Evolutionary conservation across 257 asterid species (phyloP).

Genomic region (Voacanga thouarsii): DNA sequence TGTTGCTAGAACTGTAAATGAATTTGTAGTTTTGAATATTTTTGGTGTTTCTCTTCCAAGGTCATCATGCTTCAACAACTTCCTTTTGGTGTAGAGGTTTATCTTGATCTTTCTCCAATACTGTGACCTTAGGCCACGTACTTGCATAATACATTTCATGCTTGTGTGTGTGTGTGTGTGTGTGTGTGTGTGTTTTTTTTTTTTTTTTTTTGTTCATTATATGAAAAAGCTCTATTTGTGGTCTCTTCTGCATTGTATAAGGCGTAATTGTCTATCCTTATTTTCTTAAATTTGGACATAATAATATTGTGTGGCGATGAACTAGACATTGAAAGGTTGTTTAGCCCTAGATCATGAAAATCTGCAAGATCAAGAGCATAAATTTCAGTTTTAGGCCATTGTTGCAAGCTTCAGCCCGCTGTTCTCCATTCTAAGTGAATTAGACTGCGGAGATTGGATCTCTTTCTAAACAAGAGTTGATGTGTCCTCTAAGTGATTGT

Average conservation of each 20-base stretch:
- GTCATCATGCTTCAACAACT: constrained; percentile 28
- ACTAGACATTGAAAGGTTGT: no score
- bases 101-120: constrained; percentile 49
- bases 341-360: no score
- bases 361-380: no score
- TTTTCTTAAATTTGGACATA: not conserved
- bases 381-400: no score
- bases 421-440: no score
- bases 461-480: no score
- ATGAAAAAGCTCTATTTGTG: not conserved
- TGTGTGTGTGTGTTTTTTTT: no score
- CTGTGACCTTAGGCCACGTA: constrained; percentile 55
- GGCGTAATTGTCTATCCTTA: not conserved
- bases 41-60: constrained; percentile 10
- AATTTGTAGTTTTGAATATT: constrained; percentile 17
- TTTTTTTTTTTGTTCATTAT: not conserved
- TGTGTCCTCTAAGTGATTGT: no score
- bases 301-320: no score
- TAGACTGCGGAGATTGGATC: no score
- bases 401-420: no score
- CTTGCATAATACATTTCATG: not conserved
- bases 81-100: constrained; percentile 3
- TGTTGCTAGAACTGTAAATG: constrained; percentile 6
- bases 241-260: not conserved
- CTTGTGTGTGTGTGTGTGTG: no score